Conservation (phyloP, 2,329 filamentous ascomycete species). For the Sporothrix globosa region DNA sequence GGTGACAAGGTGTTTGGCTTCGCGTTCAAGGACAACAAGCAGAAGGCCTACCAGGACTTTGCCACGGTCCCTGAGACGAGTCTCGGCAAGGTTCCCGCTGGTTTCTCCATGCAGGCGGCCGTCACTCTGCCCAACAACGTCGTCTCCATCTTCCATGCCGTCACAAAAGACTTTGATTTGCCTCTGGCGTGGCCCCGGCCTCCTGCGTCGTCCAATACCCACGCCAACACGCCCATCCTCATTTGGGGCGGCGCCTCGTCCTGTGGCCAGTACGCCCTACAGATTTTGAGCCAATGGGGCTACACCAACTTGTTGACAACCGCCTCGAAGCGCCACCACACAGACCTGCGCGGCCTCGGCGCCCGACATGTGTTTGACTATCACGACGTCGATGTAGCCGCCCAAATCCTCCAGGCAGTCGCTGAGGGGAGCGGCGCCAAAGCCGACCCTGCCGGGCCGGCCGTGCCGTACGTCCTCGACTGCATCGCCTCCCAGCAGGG, state of each 20-base stretch:
- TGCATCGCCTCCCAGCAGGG: conserved; percentile 22
- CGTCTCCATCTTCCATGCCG: conserved; percentile 16
- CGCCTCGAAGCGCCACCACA: neutral
- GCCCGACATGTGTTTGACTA: conserved; percentile 11
- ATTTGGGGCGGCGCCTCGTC: conserved; percentile 24
- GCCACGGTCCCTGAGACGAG: conserved; percentile 25
- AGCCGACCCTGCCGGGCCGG: neutral
- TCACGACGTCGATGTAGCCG: neutral
- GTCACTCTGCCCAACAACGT: conserved; percentile 14
- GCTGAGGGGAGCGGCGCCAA: neutral
- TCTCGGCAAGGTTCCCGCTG: conserved; percentile 9
- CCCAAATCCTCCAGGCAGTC: neutral
- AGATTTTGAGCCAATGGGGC: conserved; percentile 15
- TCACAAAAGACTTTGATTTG: conserved; percentile 6
- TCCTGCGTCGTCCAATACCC: neutral
- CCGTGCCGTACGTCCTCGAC: conserved; percentile 21
- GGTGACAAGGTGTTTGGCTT: conserved; percentile 29
- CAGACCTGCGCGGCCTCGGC: neutral
- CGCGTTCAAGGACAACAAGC: conserved; percentile 16
- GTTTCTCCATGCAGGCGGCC: conserved; percentile 1
- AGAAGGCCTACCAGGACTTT: conserved; percentile 24
- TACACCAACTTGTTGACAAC: conserved; percentile 20
- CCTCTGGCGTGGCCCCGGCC: conserved; percentile 11
- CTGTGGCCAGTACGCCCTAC: conserved; percentile 18
- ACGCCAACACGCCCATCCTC: conserved; percentile 13